phyloP scores from a whole-genome alignment of 768 basidiomycete species.

The Astraeus odoratus region DNA sequence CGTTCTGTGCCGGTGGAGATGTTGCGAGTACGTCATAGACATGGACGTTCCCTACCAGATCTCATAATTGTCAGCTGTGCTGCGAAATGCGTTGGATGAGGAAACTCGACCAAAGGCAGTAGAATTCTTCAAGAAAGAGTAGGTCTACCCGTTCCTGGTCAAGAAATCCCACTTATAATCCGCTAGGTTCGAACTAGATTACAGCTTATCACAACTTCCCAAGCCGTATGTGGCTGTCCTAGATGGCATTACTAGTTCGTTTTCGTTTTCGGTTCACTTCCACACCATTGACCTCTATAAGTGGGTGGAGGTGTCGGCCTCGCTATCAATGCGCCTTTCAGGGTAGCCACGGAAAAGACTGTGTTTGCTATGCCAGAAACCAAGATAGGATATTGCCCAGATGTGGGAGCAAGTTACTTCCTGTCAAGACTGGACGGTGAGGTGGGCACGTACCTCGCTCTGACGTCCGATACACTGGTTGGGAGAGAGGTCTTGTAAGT shows the following conservation, averaged over 20 bases:
- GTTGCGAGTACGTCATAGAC: constrained; percentile 61
- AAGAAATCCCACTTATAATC: constrained; percentile 6
- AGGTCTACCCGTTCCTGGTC: constrained; percentile 27
- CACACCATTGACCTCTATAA: constrained; percentile 24
- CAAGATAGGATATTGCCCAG: constrained; percentile 84
- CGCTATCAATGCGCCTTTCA: constrained; percentile 74
- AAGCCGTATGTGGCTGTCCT: constrained; percentile 92
- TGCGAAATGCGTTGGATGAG: constrained; percentile 42
- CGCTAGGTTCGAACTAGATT: constrained; percentile 73
- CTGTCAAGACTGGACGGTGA: constrained; percentile 86
- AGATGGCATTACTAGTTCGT: constrained; percentile 86
- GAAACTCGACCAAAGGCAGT: constrained; percentile 57
- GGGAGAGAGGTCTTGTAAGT: constrained; percentile 87
- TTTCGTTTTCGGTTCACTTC: constrained; percentile 6
- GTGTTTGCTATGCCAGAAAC: constrained; percentile 96
- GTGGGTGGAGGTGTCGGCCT: constrained; percentile 98
- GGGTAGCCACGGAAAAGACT: constrained; percentile 91
- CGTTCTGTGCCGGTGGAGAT: constrained; percentile 95
- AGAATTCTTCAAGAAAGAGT: constrained; percentile 89
- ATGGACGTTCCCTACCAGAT: background rate
- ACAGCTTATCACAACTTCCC: constrained; percentile 55
- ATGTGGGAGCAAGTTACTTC: constrained; percentile 90
- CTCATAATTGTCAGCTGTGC: constrained; percentile 40
- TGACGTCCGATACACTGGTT: constrained; percentile 65
- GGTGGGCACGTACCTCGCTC: constrained; percentile 87